Evolutionary conservation across 2,329 filamentous ascomycete species (phyloP), one percentile per base, ranked within the genome.

Genomic region (Cordyceps tenuipes): DNA sequence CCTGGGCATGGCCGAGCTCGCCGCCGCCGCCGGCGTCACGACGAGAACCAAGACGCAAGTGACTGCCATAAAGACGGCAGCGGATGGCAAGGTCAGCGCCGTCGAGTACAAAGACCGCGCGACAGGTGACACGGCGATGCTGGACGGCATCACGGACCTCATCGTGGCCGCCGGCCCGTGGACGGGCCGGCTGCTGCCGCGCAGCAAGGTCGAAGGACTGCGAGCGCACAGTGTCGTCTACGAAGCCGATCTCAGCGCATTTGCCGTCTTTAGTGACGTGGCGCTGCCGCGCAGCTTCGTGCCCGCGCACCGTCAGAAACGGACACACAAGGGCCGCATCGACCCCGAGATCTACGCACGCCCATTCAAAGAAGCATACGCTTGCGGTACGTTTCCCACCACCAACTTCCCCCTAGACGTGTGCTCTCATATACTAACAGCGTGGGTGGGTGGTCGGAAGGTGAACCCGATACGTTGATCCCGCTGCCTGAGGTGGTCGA

Each of bases 321-420:
- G 79, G 68, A 75, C 74, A 67, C 82, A 82, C 73, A 78, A 79
- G 61, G 81, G 85, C 31, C 82, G 82, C 19, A 90, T 91, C 13
- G 86, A 90, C 29, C 94, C 94, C 0, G 94, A 99, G 72, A 94
- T 97, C 63, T 99, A 99, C 71, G 89, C 94, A 0, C 82, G 94
- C 4, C 92, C 92, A 0, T 88, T 91, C 70, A 83, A 88, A 59
- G 92, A 96, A 70, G 88, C 96, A 12, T 99, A 99, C 72, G 92
- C 91, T 0, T 99, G 94, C 70, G 94, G 91, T 81, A 67, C 59
- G 76, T 13, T 29, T 29, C 7, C 29, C 29, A 29, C 29, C 29
- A 29, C 29, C 29, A 29, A 29, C 29, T 29, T 29, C 7, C 29
- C 1, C 29, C 7, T 8, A 8, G 29, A 29, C 29, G 29, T 8